Evolutionary conservation across 2,329 filamentous ascomycete genomes (phyloP), one percentile per base, ranked within the genome.

Genomic region (Byssothecium circinans): DNA sequence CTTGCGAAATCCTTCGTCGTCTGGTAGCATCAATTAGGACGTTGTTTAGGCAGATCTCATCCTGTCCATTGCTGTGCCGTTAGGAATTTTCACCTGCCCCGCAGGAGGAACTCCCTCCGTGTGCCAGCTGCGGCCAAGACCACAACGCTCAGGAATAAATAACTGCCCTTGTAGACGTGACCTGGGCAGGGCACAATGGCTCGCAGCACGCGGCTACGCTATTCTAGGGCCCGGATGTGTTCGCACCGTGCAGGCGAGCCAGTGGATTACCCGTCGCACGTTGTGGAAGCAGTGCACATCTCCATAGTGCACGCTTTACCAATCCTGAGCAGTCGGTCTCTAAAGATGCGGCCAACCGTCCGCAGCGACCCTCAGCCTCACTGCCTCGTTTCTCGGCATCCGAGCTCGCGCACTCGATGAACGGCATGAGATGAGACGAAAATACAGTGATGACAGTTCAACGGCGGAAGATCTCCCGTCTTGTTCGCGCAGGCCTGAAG

Each of bases 351-450:
- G 39, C 29, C 39, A 32, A 5, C 39, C 18, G 37, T 37, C 39
- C 35, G 36, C 36, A 39, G 36, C 36, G 36, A 29, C 41, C 45
- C 41, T 29, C 53, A 58, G 53, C 52, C 55, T 48, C 56, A 44
- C 37, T 47, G 54, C 54, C 52, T 50, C 47, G 30, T 25, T n/a
- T 38, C 8, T 53, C 53, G 53, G 50, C 48, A 47, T 15, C 53
- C 49, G 51, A 52, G 18, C 38, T 34, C 34, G 20, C 50, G 51
- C 34, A 50, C 55, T 58, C 52, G 50, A 54, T 56, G 54, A 45
- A 50, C 37, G 44, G 45, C 45, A 20, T 42, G 50, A 52, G 36
- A 35, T 42, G 36, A 45, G 38, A 49, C 37, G 19, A 41, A 40
- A 41, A 47, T 33, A 38, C 43, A 43, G 27, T 38, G 34, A 36